Evolutionary conservation across 208 protist species (phyloP), one percentile per base, ranked within the genome.

Genomic region (Trypanosomatidae sp.): DNA sequence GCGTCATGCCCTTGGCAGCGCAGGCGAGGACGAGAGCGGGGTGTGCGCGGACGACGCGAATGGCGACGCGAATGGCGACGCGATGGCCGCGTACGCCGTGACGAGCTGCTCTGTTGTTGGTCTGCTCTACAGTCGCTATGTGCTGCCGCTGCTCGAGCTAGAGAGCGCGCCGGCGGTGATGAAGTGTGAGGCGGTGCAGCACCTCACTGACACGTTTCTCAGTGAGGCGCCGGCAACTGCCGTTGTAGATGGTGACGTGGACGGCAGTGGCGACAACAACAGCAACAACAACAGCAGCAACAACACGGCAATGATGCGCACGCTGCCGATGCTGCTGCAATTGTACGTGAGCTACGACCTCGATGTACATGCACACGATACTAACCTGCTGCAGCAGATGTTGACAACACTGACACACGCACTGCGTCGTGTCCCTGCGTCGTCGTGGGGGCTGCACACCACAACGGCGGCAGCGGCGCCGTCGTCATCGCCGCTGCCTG

Each of bases 341-440:
- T 52, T 88, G 16, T 93, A 89, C 50, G 48, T 56, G 4, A 30
- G 61, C 28, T 93, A 82, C 55, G 85, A 93, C 58, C 68, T 93
- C 20, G 81, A 89, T 50, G 59, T 79, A 1, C 68, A 73, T 28
- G 71, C 66, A 20, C 77, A 89, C 43, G 66, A 79, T 18, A 64
- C 88, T 3, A 89, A 93, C 53, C 35, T 89, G 6, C 56, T 83
- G 11, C 85, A 93, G 61, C 72, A 89, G 66, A 57, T 78, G 44
- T 61, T 82, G 33, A 62, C 66, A n/a, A 63, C 68, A 4, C 66
- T 93, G 6, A 76, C 85, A 1, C 66, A 69, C 21, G 66, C 82
- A 20, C 80, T 93, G n/a, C 77, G 85, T 6, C 53, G 64, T 6
- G 79, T n/a, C n/a, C n/a, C n/a, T n/a, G n/a, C n/a, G n/a, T n/a